Evolutionary conservation across 148 eudicot species (phyloP).

Genomic region (Spergularia marina): DNA sequence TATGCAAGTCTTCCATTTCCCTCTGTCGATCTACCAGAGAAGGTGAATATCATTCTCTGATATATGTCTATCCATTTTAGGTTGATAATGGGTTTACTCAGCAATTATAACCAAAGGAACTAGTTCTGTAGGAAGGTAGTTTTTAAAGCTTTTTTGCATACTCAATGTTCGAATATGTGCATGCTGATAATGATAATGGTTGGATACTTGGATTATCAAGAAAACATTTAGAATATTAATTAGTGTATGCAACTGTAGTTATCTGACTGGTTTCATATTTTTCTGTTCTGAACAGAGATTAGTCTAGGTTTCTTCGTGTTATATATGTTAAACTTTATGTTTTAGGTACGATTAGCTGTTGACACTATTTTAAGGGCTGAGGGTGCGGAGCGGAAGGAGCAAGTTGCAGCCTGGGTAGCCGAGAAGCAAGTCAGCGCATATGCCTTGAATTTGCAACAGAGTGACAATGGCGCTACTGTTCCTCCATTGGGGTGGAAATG

Average conservation of each 20-base stretch:
- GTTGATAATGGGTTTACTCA: neutral
- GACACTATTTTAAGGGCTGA: slow-evolving; percentile 73
- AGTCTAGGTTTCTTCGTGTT: slow-evolving; percentile 15
- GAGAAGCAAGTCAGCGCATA: slow-evolving; percentile 77
- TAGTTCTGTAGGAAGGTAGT: neutral
- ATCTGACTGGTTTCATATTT: neutral
- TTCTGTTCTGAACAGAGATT: neutral
- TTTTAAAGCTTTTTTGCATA: neutral
- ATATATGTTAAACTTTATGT: slow-evolving; percentile 18
- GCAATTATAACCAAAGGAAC: too few relatives aligned
- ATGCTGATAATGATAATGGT: neutral
- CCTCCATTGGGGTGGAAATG: slow-evolving; percentile 97
- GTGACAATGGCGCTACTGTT: slow-evolving; percentile 61
- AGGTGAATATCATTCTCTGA: slow-evolving; percentile 37
- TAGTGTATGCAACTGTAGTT: neutral
- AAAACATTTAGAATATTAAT: neutral
- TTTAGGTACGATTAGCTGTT: slow-evolving; percentile 88
- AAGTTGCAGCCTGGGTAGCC: slow-evolving; percentile 86
- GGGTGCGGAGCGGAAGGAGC: slow-evolving; percentile 91
- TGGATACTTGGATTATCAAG: neutral
- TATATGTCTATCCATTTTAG: neutral
- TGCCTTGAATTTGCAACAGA: slow-evolving; percentile 68
- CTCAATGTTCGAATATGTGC: neutral
- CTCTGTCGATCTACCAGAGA: slow-evolving; percentile 91
- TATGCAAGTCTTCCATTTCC: slow-evolving; percentile 75